A percentile compares a stretch with the other conserved stretches of the same genome.
phyloP scores from a whole-genome alignment of 2,329 filamentous ascomycete genomes.

The Polytolypa hystricis region DNA sequence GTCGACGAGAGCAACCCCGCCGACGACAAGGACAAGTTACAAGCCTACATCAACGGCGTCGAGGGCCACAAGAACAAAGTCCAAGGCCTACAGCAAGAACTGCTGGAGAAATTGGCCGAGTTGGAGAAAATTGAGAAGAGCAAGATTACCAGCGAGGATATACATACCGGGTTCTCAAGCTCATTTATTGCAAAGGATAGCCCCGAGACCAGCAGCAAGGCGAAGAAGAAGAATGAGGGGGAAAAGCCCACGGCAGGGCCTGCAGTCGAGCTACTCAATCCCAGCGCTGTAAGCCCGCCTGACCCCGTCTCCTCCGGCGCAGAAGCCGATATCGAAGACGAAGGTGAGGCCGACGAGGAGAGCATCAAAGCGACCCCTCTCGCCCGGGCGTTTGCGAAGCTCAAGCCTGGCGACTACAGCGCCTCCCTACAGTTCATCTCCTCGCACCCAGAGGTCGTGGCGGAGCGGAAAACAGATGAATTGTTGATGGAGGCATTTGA shows the following conservation, averaged over 20 bases:
- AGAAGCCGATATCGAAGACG: constrained; percentile 45
- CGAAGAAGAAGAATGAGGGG: constrained; percentile 22
- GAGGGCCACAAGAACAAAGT: constrained; percentile 68
- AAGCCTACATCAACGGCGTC: constrained; percentile 68
- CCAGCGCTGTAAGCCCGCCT: constrained; percentile 32
- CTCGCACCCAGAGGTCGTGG: constrained; percentile 65
- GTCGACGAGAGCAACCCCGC: constrained; percentile 63
- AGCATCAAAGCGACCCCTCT: constrained; percentile 64
- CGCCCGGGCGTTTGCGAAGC: constrained; percentile 71
- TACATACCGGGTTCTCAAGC: constrained; percentile 83
- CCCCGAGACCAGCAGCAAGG: constrained; percentile 28
- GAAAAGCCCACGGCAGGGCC: constrained; percentile 7
- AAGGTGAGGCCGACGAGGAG: constrained; percentile 54
- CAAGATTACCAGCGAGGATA: constrained; percentile 88
- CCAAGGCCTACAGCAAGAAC: constrained; percentile 61
- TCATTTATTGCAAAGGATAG: constrained; percentile 61
- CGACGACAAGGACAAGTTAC: constrained; percentile 56
- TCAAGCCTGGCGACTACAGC: constrained; percentile 64
- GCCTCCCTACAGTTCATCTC: constrained; percentile 65
- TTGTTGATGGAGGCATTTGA: constrained; percentile 88
- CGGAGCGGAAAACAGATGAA: constrained; percentile 81
- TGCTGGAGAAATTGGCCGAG: constrained; percentile 62
- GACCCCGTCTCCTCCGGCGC: constrained; percentile 43
- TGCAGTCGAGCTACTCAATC: constrained; percentile 66
- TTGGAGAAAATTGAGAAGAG: constrained; percentile 72